Percentiles rank a stretch among this genome's conserved stretches.
Evolutionary conservation across 257 asterid species (phyloP).

Genomic region (Plectranthus barbatus): DNA sequence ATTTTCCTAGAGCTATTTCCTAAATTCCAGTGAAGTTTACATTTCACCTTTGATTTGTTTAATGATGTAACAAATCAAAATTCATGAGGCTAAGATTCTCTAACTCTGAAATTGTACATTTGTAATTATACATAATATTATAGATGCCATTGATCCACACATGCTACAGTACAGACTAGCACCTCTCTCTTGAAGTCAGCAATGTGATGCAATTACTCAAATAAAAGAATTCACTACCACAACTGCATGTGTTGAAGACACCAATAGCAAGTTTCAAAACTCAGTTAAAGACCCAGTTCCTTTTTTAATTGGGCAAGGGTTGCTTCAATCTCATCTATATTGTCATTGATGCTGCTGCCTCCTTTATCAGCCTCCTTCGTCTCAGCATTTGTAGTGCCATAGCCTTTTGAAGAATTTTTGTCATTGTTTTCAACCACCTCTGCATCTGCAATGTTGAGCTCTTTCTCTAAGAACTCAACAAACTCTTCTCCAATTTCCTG

Average conservation of each 20-base stretch:
- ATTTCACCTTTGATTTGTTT: too few relatives aligned
- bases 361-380: conserved; percentile 22
- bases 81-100: too few relatives aligned
- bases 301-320: conserved; percentile 64
- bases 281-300: conserved; percentile 66
- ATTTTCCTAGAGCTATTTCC: too few relatives aligned
- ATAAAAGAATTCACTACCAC: not conserved
- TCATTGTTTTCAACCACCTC: conserved; percentile 26
- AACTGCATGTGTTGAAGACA: not conserved
- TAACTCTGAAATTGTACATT: not conserved
- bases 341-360: conserved; percentile 47
- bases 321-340: conserved; percentile 79
- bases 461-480: conserved; percentile 91
- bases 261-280: not conserved
- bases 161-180: not conserved
- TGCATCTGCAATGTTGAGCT: conserved; percentile 54
- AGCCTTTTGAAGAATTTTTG: conserved; percentile 16
- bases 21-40: too few relatives aligned
- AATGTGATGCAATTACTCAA: not conserved
- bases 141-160: not conserved
- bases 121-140: not conserved
- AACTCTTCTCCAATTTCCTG: conserved; percentile 96
- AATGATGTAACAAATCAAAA: too few relatives aligned
- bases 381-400: conserved; percentile 17
- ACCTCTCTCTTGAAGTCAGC: not conserved